phyloP scores from a whole-genome alignment of 805 yeast genomes.

The Metschnikowia gruessii region DNA sequence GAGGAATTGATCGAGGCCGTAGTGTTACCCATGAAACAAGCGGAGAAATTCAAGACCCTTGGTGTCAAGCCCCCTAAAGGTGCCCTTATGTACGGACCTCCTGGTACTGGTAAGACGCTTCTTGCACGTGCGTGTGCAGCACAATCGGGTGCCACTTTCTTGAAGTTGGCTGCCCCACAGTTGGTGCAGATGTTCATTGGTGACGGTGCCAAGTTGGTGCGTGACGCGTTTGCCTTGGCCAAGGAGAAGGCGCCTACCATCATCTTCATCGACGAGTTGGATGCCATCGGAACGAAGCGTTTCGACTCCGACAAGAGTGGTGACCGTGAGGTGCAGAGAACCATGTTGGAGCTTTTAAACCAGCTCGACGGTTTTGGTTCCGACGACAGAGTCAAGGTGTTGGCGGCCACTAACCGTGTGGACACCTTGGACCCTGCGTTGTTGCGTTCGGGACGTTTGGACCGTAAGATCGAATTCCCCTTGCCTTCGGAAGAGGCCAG shows the following conservation, averaged over 20 bases:
- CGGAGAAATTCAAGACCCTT: slow-evolving; percentile 22
- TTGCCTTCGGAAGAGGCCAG: slow-evolving; percentile 96
- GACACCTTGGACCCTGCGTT: slow-evolving; percentile 24
- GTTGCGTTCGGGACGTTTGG: slow-evolving; percentile 25
- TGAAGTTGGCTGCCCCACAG: slow-evolving; percentile 24
- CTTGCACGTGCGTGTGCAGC: slow-evolving; percentile 25
- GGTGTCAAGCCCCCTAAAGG: slow-evolving; percentile 24
- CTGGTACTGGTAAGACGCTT: slow-evolving; percentile 23
- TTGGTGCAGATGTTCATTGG: slow-evolving; percentile 25
- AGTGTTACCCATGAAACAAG: slow-evolving; percentile 24
- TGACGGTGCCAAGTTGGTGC: slow-evolving; percentile 24
- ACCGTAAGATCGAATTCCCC: slow-evolving; percentile 69
- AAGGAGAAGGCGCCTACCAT: slow-evolving; percentile 24
- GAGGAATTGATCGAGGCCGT: slow-evolving; percentile 25
- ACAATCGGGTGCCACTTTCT: slow-evolving; percentile 22
- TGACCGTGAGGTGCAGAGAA: slow-evolving; percentile 24
- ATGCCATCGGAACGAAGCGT: slow-evolving; percentile 23
- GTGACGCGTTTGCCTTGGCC: slow-evolving; percentile 24
- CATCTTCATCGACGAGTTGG: slow-evolving; percentile 24
- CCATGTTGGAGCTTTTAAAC: slow-evolving; percentile 24
- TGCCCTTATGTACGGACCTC: slow-evolving; percentile 25
- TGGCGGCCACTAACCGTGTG: slow-evolving; percentile 23
- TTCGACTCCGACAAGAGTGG: slow-evolving; percentile 23
- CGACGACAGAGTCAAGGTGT: slow-evolving; percentile 44
- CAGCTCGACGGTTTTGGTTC: slow-evolving; percentile 24